Percentiles rank a stretch among this genome's conserved stretches.
Conservation (phyloP, 2,329 filamentous ascomycete species). For the Thelonectria discophora region DNA sequence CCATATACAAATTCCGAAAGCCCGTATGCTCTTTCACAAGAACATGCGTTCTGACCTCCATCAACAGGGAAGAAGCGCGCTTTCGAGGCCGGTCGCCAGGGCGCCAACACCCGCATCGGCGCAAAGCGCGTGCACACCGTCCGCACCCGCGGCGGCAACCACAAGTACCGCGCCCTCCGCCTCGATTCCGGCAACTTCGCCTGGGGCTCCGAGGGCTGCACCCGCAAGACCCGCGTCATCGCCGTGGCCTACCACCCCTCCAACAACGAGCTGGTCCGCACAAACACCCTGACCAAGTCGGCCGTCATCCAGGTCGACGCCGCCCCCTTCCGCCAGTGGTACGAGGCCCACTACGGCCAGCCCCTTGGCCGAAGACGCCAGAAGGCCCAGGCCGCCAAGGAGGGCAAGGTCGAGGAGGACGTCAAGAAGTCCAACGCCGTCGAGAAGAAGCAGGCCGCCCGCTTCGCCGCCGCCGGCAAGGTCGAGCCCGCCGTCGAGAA, state of each 20-base stretch:
- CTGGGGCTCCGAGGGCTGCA: conserved; percentile 97
- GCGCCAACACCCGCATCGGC: conserved; percentile 99
- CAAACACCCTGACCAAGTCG: conserved; percentile 99
- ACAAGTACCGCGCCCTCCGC: conserved; percentile 99
- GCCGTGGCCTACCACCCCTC: conserved; percentile 98
- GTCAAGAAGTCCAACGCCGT: conserved; percentile 95
- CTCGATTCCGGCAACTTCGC: conserved; percentile 99
- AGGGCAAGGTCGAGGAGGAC: conserved; percentile 72
- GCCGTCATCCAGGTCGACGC: conserved; percentile 99
- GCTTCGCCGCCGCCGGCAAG: conserved; percentile 87
- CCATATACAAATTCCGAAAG: conserved; percentile 60
- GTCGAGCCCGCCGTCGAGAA: conserved; percentile 92
- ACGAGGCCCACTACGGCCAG: conserved; percentile 99
- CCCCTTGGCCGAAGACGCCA: conserved; percentile 89
- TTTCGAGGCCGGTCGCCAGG: conserved; percentile 99
- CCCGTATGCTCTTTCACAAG: conserved; percentile 64
- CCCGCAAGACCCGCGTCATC: conserved; percentile 99
- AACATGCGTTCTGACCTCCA: conserved; percentile 78
- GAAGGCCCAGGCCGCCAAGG: conserved; percentile 72
- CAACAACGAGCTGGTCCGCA: conserved; percentile 99
- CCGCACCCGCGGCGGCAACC: conserved; percentile 97
- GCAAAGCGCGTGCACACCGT: conserved; percentile 96
- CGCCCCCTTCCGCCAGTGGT: conserved; percentile 99
- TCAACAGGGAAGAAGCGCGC: conserved; percentile 91
- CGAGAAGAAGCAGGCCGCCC: conserved; percentile 94